Evolutionary conservation across 257 asterid genomes (phyloP).

Genomic region (Gynochthodes officinalis): DNA sequence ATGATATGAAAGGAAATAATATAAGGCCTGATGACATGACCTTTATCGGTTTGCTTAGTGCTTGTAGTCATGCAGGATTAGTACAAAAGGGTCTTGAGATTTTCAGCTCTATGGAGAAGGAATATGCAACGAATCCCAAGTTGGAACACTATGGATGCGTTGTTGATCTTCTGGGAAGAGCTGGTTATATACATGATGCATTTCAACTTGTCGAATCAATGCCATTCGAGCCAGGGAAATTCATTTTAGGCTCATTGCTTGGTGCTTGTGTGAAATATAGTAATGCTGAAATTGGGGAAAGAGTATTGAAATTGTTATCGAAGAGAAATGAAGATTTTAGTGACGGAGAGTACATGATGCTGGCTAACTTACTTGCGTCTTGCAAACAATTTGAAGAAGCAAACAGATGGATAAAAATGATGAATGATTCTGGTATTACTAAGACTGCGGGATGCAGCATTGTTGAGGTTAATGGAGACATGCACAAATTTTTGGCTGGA

Average conservation of each 20-base stretch:
- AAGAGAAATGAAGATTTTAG: neutral
- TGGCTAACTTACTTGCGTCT: conserved; percentile 14
- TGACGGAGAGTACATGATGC: conserved; percentile 22
- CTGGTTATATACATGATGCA: conserved; percentile 11
- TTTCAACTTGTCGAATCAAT: conserved; percentile 8
- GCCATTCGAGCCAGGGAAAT: conserved; percentile 7
- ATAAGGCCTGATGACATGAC: conserved; percentile 19
- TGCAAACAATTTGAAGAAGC: conserved; percentile 15
- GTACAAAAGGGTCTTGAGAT: neutral
- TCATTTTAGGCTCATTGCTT: conserved; percentile 12
- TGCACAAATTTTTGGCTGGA: conserved; percentile 9
- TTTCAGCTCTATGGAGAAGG: conserved; percentile 7
- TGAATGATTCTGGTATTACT: conserved; percentile 14
- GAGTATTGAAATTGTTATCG: neutral
- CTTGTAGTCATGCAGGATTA: conserved; percentile 18
- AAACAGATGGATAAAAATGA: conserved; percentile 7
- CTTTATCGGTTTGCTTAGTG: conserved; percentile 15
- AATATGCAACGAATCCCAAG: conserved; percentile 5
- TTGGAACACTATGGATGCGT: conserved; percentile 19
- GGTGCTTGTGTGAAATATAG: conserved; percentile 20
- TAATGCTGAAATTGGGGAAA: conserved; percentile 3
- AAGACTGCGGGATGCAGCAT: conserved; percentile 16
- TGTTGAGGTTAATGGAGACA: conserved; percentile 10
- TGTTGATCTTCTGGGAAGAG: conserved; percentile 17
- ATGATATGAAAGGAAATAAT: neutral